Conservation (phyloP, 2,329 filamentous ascomycete species). For the Aspergillus brasiliensis region DNA sequence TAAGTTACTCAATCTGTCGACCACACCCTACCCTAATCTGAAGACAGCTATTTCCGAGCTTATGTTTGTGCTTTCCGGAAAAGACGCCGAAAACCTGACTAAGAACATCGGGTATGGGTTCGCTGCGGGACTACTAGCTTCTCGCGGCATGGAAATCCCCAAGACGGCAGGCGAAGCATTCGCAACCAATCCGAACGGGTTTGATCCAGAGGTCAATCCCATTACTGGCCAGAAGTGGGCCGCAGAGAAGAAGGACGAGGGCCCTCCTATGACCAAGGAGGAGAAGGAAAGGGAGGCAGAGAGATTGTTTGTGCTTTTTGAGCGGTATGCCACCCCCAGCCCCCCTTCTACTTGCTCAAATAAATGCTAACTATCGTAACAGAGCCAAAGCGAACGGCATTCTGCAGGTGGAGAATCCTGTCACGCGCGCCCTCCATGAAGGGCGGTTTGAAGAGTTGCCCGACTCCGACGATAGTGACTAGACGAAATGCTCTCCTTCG, state of each 20-base stretch:
- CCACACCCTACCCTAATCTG: constrained; percentile 71
- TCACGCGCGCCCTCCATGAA: constrained; percentile 68
- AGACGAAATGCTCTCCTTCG: not conserved
- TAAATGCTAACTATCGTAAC: constrained; percentile 18
- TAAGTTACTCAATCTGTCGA: constrained; percentile 74
- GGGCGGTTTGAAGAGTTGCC: constrained; percentile 71
- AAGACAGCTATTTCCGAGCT: constrained; percentile 75
- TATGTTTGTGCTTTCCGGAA: constrained; percentile 83
- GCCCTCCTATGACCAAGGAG: constrained; percentile 79
- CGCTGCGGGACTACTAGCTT: constrained; percentile 85
- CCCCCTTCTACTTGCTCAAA: not conserved
- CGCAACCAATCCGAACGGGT: constrained; percentile 35
- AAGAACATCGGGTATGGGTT: constrained; percentile 93
- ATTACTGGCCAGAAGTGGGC: constrained; percentile 83
- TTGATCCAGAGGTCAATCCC: constrained; percentile 64
- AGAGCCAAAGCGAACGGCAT: constrained; percentile 74
- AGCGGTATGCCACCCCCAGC: constrained; percentile 63
- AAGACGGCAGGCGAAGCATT: constrained; percentile 63
- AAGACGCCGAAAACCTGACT: constrained; percentile 77
- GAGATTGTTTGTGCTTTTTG: constrained; percentile 84
- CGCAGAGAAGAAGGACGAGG: constrained; percentile 60
- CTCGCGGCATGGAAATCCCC: constrained; percentile 78
- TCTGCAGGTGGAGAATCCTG: constrained; percentile 76
- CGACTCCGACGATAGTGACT: constrained; percentile 52
- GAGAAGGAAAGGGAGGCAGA: constrained; percentile 94